Evolutionary conservation across 139 green algal genomes (phyloP), one percentile per base, ranked within the genome.

Genomic region (Coccomyxa sp.): DNA sequence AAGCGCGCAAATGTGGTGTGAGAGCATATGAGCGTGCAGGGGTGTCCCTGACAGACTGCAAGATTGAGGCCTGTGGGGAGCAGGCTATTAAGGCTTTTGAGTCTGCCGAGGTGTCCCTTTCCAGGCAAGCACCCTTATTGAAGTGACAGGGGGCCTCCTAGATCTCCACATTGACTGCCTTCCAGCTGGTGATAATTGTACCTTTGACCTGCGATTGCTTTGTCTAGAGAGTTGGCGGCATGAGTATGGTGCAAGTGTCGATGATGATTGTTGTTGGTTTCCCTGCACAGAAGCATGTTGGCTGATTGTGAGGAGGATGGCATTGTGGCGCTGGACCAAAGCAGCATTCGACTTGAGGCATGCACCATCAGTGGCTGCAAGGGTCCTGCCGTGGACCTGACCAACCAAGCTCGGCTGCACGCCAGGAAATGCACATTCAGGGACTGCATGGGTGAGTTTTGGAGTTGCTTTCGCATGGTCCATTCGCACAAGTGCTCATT

Each of bases 1-100:
- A 76, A 4, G 83, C 76, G 13, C 87, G 85, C 31, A 93, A 92
- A 67, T 85, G 51, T 57, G 90, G 91, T 11, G 31, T 91, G 57
- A 83, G 86, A 51, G 79, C 74, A 13, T 89, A 85, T 63, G 88
- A 80, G 16, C 74, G 58, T 21, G 81, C 78, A 21, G 28, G 45
- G 0, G 71, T 57, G 0, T 66, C 63, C 0, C 58, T 93, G 32
- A 79, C 88, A 16, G 75, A 86, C 28, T 94, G 90, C 86, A 32
- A 51, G 32, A 79, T 95, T 0, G 81, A 87, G 27, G 85, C 86
- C 11, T 93, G 87, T 51, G 85, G 91, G 11, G 28, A 87, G 63
- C 81, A 88, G 76, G 90, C 85, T 25, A 68, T 91, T 14, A 67
- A 76, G 15, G 84, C 67, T 13, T 82, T 86, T 59, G 89, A 92